Evolutionary conservation across 2,329 filamentous ascomycete genomes (phyloP).

Genomic region (Curvularia spicifera): DNA sequence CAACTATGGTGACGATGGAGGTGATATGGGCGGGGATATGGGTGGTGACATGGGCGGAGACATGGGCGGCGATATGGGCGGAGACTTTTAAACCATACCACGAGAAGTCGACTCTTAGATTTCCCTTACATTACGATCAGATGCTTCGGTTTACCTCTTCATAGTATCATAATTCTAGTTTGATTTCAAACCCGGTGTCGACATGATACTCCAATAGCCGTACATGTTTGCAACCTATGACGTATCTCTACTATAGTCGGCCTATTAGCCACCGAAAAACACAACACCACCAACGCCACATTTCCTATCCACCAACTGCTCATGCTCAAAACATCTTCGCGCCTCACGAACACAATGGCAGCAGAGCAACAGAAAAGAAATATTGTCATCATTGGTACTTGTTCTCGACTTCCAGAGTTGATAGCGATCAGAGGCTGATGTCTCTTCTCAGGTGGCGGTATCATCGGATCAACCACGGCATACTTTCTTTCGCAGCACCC

Average conservation of each 20-base stretch:
- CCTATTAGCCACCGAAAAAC: constrained; percentile 22
- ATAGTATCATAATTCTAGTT: not conserved
- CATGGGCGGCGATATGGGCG: constrained; percentile 38
- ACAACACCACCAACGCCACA: constrained; percentile 23
- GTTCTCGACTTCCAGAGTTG: not conserved
- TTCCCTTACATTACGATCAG: not conserved
- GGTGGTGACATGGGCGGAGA: constrained; percentile 38
- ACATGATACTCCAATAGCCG: not conserved
- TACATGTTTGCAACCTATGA: constrained; percentile 14
- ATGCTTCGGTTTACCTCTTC: not conserved
- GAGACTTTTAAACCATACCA: constrained; percentile 14
- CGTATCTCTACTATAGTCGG: constrained; percentile 18
- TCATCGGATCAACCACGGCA: constrained; percentile 89
- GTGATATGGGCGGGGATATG: constrained; percentile 32
- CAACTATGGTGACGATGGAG: constrained; percentile 27
- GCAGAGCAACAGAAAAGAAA: constrained; percentile 36
- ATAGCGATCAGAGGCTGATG: constrained; percentile 8
- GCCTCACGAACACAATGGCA: constrained; percentile 33
- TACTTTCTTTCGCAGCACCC: constrained; percentile 91
- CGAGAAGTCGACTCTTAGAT: not conserved
- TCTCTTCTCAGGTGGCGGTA: constrained; percentile 73
- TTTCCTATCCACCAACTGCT: constrained; percentile 10
- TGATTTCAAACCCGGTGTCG: not conserved
- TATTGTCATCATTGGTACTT: constrained; percentile 47
- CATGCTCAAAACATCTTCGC: constrained; percentile 32